Conservation (phyloP, 2,329 filamentous ascomycete species). For the Sporothrix phasma region DNA sequence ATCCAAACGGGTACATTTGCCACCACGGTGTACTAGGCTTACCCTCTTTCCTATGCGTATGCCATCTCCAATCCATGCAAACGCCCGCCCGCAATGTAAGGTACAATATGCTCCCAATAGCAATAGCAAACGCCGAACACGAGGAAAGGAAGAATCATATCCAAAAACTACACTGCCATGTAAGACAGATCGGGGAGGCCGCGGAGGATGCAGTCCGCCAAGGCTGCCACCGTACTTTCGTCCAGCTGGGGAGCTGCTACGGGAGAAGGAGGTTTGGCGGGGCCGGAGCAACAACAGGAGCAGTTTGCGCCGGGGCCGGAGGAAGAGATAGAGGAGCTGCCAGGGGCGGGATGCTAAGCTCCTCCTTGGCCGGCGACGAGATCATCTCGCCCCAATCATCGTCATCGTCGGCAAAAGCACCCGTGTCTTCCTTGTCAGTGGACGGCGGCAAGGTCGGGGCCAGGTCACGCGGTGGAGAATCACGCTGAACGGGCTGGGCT, state of each 20-base stretch:
- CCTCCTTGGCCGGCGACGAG: slow-evolving; percentile 27
- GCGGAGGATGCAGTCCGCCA: slow-evolving; percentile 20
- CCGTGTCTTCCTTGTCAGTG: neutral
- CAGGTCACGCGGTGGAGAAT: neutral
- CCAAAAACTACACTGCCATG: slow-evolving; percentile 26
- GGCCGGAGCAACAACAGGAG: neutral
- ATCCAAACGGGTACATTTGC: neutral
- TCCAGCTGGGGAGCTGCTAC: neutral
- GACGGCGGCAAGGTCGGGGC: neutral
- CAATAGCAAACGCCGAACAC: neutral
- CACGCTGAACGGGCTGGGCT: neutral
- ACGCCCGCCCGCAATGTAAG: neutral
- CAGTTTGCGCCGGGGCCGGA: neutral
- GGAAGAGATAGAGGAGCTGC: neutral
- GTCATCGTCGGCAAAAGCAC: slow-evolving; percentile 34
- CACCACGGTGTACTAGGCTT: neutral
- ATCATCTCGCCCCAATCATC: slow-evolving; percentile 54
- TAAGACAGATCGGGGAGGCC: slow-evolving; percentile 28
- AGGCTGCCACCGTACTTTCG: neutral
- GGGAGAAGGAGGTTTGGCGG: neutral
- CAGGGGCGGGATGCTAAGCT: neutral
- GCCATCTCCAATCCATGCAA: neutral
- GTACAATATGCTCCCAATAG: neutral
- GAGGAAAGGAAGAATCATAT: too few relatives aligned
- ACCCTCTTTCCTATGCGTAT: neutral